Evolutionary conservation across 2,329 filamentous ascomycete genomes (phyloP), one percentile per base, ranked within the genome.

Genomic region (Penicillium expansum): DNA sequence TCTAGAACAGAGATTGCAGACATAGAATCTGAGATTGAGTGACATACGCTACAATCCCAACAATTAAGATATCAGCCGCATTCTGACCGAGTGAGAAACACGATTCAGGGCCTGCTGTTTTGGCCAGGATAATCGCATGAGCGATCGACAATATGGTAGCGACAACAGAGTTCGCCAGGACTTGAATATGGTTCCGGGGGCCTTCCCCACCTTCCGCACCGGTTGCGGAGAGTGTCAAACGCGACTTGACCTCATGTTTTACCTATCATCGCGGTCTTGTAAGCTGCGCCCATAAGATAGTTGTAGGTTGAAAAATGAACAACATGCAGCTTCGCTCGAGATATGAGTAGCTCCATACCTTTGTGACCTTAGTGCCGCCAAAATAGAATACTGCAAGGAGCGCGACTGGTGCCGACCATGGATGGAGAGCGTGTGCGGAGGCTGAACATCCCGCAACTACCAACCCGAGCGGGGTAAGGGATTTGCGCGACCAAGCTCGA

Each of bases 351-450:
- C 3, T 48, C 7, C n/a, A 32, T 53, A 91, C 90, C 78, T 93
- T 92, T 0, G 93, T 97, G 0, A 87, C 92, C 50, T 86, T 80
- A 1, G 89, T 96, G 1, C 92, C 94, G 5, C 89, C 86, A 3
- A 96, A 78, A 75, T 96, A 97, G 79, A 97, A 97, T 35, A 92
- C 83, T 48, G 84, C 83, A 2, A 97, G 81, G 11, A 97, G 81
- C 29, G 83, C 83, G 76, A 97, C 95, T n/a, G 91, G 92, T n/a
- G 92, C 79, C 58, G 90, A 90, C 88, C 91, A 97, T 4, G 93
- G 93, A 74, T 97, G 92, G n/a, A 92, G 77, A 16, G 92, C 91
- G 73, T 99, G 94, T 11, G 89, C 84, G 44, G 83, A 73, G 4
- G 91, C 92, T 4, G 92, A 96, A 42, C 88, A 67, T 5, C 81